A percentile compares a stretch with the other conserved stretches of the same genome.
Conservation (phyloP, 306 rosid genomes). For the Cucumis melo region DNA sequence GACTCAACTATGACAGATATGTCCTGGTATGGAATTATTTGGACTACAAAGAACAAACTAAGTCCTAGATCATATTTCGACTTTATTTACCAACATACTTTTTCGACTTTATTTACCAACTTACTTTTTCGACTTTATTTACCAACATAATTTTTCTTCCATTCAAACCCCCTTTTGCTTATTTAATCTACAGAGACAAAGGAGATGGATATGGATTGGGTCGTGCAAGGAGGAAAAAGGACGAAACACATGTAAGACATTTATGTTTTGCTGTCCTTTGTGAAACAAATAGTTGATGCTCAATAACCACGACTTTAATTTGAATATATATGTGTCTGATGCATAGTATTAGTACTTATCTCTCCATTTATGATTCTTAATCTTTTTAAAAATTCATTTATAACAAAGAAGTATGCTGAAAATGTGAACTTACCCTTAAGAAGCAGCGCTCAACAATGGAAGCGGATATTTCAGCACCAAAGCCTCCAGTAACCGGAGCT, state of each 20-base stretch:
- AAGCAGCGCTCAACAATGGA: constrained; percentile 87
- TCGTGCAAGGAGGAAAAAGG: not conserved
- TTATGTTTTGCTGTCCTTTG: not conserved
- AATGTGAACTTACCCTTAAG: constrained; percentile 49
- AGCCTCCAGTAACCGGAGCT: constrained; percentile 94
- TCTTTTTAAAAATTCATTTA: not conserved
- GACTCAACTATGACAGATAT: not conserved
- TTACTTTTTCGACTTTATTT: not conserved
- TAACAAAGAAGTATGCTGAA: not conserved
- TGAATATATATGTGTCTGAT: not conserved
- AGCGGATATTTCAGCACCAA: constrained; percentile 95
- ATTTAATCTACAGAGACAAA: not conserved
- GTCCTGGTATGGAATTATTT: not conserved
- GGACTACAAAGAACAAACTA: not conserved
- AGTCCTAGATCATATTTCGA: not conserved
- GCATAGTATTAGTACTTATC: not conserved
- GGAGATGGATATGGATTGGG: not conserved
- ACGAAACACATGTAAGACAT: not conserved
- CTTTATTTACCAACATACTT: no score
- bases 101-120: not conserved
- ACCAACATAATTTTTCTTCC: not conserved
- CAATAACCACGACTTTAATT: not conserved
- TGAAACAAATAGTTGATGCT: not conserved
- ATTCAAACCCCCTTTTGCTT: not conserved
- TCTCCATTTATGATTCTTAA: not conserved